These are phyloP conservation scores for Coemansia sp. DNA, from an alignment of 192 early-diverging fungal species.

Conservation along the genomic window DNA sequence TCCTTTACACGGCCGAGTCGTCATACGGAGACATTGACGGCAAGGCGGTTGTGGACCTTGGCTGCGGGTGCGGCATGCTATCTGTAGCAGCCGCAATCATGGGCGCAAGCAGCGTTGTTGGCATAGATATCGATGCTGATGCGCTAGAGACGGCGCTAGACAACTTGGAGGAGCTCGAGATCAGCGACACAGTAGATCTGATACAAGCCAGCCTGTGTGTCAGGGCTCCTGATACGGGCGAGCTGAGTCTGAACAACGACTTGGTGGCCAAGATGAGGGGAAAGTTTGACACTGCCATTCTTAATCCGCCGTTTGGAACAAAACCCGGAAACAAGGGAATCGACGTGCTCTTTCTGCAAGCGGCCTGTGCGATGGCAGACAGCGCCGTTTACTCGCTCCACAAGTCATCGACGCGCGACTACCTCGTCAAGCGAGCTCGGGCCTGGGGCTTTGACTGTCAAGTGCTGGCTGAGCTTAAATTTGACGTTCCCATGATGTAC, in stretches of 20 bases:
- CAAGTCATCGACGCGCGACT: constrained; percentile 74
- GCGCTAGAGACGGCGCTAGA: constrained; percentile 68
- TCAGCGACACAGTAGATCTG: constrained; percentile 65
- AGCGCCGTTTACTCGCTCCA: constrained; percentile 74
- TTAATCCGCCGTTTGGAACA: constrained; percentile 84
- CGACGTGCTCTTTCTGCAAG: constrained; percentile 70
- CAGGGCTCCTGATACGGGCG: neutral
- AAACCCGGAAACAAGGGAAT: constrained; percentile 70
- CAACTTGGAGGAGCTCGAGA: constrained; percentile 59
- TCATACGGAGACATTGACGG: constrained; percentile 71
- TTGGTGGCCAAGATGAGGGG: constrained; percentile 48
- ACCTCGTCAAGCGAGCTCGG: constrained; percentile 66
- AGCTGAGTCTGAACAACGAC: constrained; percentile 20
- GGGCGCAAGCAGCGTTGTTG: constrained; percentile 56
- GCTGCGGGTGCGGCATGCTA: constrained; percentile 76
- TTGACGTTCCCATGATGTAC: constrained; percentile 78
- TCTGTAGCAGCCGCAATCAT: constrained; percentile 63
- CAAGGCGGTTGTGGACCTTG: constrained; percentile 71
- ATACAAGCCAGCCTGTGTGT: constrained; percentile 56
- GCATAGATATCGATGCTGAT: constrained; percentile 70
- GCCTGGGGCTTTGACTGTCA: constrained; percentile 71
- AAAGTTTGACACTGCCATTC: constrained; percentile 71
- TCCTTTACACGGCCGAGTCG: constrained; percentile 73
- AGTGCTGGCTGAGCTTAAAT: constrained; percentile 73
- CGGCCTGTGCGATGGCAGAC: constrained; percentile 59